Conservation (phyloP, 495 filamentous ascomycete genomes). For the Bacidia rubella region DNA sequence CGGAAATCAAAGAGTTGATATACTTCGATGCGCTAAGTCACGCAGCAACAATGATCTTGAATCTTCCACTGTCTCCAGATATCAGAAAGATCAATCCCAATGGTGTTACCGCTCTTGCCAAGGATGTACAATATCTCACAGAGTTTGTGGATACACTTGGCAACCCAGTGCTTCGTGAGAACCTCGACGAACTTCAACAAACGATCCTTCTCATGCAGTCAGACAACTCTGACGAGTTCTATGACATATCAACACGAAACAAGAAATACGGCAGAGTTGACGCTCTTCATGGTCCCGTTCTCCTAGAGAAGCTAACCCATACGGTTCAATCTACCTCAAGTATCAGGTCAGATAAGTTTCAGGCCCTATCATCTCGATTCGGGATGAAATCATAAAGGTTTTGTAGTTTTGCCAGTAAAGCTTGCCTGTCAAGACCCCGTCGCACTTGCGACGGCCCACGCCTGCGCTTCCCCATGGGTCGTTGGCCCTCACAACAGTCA, state of each 20-base stretch:
- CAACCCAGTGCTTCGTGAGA: conserved; percentile 67
- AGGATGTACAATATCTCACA: conserved; percentile 70
- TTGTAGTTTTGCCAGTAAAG: too few species aligned
- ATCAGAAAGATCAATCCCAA: conserved; percentile 79
- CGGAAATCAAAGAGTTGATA: conserved; percentile 91
- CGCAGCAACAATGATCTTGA: conserved; percentile 76
- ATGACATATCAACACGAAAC: conserved; percentile 71
- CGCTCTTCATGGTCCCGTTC: conserved; percentile 64
- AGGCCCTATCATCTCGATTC: conserved; percentile 57
- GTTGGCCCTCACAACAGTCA: too few species aligned
- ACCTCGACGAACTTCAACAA: conserved; percentile 85
- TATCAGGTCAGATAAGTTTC: conserved; percentile 43
- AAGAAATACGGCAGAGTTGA: conserved; percentile 92
- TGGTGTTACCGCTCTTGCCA: conserved; percentile 64
- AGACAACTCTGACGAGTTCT: conserved; percentile 88
- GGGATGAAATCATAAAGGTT: conserved; percentile 40
- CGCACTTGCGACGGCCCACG: too few species aligned
- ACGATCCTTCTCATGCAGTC: conserved; percentile 75
- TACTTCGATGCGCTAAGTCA: conserved; percentile 94
- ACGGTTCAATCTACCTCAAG: conserved; percentile 42
- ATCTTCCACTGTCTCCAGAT: conserved; percentile 65
- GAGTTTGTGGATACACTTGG: conserved; percentile 73
- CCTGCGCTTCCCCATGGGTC: too few species aligned
- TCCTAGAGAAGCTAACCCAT: conserved; percentile 74
- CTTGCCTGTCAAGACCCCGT: too few species aligned